Evolutionary conservation across 495 filamentous ascomycete species (phyloP).

Genomic region (Penicillium flavigenum): DNA sequence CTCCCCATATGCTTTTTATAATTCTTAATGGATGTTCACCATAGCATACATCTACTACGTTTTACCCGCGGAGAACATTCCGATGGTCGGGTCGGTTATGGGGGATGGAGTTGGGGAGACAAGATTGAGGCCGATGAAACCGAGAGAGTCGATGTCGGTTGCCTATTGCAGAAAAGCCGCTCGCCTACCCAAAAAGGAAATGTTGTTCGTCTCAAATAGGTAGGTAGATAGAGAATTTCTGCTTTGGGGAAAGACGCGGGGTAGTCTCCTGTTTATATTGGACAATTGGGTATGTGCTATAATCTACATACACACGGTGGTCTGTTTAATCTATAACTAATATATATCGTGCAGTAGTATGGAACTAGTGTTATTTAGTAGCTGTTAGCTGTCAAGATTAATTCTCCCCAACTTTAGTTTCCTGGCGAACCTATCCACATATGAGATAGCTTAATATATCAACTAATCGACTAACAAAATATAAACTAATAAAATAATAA

Average conservation of each 20-base stretch:
- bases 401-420: too few relatives aligned
- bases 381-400: too few relatives aligned
- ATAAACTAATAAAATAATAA: too few relatives aligned
- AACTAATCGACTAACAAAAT: too few relatives aligned
- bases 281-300: too few relatives aligned
- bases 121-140: not conserved
- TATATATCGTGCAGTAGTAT: too few relatives aligned
- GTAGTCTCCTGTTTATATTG: not conserved
- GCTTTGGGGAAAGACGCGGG: not conserved
- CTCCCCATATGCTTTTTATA: not conserved
- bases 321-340: too few relatives aligned
- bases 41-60: not conserved
- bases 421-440: too few relatives aligned
- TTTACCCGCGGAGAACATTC: not conserved
- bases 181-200: conserved; percentile 3
- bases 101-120: too few relatives aligned
- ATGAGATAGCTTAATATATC: too few relatives aligned
- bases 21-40: not conserved
- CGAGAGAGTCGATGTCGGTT: conserved; percentile 1
- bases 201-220: not conserved
- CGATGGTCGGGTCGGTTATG: conserved; percentile 5
- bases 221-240: not conserved
- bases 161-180: not conserved
- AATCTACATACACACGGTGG: too few relatives aligned
- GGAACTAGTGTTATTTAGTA: too few relatives aligned